These are phyloP conservation scores for Geum urbanum DNA, from an alignment of 306 rosid genomes.

Conservation along the genomic window DNA sequence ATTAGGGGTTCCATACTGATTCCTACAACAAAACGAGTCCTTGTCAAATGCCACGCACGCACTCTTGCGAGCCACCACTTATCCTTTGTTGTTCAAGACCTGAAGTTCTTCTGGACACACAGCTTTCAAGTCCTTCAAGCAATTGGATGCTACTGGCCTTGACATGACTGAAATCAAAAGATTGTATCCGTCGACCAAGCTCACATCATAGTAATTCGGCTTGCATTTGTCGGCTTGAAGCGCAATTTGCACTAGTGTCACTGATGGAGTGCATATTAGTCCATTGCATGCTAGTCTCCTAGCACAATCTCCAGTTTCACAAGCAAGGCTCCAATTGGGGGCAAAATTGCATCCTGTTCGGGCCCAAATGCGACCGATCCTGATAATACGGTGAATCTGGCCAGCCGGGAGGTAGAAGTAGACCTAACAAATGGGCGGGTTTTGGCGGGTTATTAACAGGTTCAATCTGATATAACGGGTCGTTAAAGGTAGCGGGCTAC, in stretches of 20 bases:
- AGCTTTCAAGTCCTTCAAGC: slow-evolving; percentile 49
- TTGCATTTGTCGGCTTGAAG: slow-evolving; percentile 49
- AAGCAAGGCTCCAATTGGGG: slow-evolving; percentile 41
- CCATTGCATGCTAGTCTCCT: slow-evolving; percentile 79
- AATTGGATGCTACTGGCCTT: slow-evolving; percentile 29
- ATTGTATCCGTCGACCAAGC: slow-evolving; percentile 84
- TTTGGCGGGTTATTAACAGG: no score
- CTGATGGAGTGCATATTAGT: slow-evolving; percentile 79
- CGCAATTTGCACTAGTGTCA: slow-evolving; percentile 59
- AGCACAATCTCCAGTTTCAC: slow-evolving; percentile 86
- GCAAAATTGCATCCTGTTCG: slow-evolving; percentile 73
- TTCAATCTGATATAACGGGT: no score
- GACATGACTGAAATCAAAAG: slow-evolving; percentile 50
- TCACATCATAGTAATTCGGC: slow-evolving; percentile 70
- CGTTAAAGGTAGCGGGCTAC: no score
- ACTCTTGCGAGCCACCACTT: slow-evolving; percentile 79
- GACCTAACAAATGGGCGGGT: no score
- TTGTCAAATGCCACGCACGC: slow-evolving; percentile 72
- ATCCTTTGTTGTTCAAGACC: slow-evolving; percentile 41
- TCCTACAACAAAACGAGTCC: slow-evolving; percentile 73
- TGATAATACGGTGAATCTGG: slow-evolving; percentile 34
- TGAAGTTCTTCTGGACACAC: slow-evolving; percentile 58
- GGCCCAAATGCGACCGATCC: slow-evolving; percentile 95
- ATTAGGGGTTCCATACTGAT: slow-evolving; percentile 50
- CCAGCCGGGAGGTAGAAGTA: slow-evolving; percentile 62